These are phyloP conservation scores for Tuber brumale DNA, from an alignment of 495 filamentous ascomycete genomes.

Conservation along the genomic window DNA sequence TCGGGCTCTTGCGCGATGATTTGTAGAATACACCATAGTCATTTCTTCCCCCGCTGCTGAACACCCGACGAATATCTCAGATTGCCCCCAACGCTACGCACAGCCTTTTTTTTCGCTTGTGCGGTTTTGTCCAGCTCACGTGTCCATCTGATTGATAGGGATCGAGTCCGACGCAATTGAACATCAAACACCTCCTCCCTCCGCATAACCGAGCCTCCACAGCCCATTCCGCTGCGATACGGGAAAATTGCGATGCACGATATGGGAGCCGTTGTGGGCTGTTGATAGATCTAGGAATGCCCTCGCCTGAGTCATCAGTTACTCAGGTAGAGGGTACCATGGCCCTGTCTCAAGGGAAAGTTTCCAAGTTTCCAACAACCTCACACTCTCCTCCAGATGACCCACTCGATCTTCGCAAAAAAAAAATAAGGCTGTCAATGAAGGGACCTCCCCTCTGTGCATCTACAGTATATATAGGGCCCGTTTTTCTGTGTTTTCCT, in stretches of 20 bases:
- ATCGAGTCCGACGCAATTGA: not conserved
- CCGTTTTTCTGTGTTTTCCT: not conserved
- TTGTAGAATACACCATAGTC: not conserved
- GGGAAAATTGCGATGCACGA: not conserved
- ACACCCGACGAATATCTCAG: not conserved
- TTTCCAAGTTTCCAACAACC: not conserved
- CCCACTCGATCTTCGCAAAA: not conserved
- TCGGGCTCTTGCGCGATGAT: slow-evolving; percentile 8
- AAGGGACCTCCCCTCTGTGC: not conserved
- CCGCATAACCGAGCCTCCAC: not conserved
- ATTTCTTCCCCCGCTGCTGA: not conserved
- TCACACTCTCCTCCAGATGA: not conserved
- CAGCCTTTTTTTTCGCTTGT: not conserved
- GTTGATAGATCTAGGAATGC: not conserved
- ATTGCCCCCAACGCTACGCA: not conserved
- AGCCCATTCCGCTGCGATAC: not conserved
- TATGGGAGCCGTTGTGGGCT: not conserved
- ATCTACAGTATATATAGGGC: not conserved
- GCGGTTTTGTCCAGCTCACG: not conserved
- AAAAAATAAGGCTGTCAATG: not conserved
- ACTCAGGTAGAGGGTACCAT: not conserved
- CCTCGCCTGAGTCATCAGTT: not conserved
- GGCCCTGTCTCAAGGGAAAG: not conserved
- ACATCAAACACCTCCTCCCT: not conserved
- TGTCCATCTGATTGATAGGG: not conserved